These are phyloP conservation scores for Coemansia sp. DNA, from an alignment of 192 early-diverging fungal species.

Conservation along the genomic window DNA sequence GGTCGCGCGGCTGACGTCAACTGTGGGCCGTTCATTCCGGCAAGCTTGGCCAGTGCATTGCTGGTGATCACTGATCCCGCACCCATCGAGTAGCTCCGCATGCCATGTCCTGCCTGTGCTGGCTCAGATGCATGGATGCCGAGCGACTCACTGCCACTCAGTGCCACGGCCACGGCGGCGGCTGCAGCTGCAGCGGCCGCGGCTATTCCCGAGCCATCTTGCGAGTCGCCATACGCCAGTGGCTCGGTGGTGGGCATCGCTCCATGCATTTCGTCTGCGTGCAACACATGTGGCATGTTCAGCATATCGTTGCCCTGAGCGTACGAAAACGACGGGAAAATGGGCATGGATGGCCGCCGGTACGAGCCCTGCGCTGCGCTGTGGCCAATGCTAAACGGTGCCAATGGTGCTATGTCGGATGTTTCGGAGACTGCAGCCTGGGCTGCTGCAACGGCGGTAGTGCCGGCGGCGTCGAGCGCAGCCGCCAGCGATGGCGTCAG, in stretches of 20 bases:
- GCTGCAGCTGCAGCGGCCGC: constrained; percentile 29
- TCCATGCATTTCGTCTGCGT: not conserved
- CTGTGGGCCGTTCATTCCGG: not conserved
- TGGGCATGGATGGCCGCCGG: constrained; percentile 52
- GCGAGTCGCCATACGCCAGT: constrained; percentile 11
- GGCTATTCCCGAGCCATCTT: constrained; percentile 6
- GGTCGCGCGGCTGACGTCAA: not conserved
- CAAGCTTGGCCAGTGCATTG: not conserved
- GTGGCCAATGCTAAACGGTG: constrained; percentile 23
- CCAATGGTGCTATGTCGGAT: constrained; percentile 17
- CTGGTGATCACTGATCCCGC: constrained; percentile 1
- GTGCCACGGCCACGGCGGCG: constrained; percentile 30
- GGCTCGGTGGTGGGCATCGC: constrained; percentile 12
- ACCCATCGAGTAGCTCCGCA: constrained; percentile 29
- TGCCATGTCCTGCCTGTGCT: not conserved
- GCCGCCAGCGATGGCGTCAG: constrained; percentile 49
- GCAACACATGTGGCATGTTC: constrained; percentile 10
- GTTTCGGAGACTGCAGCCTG: constrained; percentile 13
- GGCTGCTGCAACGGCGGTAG: constrained; percentile 21
- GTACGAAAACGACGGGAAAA: constrained; percentile 40
- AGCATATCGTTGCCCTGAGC: constrained; percentile 27
- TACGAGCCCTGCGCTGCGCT: constrained; percentile 12
- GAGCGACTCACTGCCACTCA: constrained; percentile 22
- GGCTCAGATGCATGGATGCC: constrained; percentile 7
- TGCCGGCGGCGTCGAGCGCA: constrained; percentile 35